A percentile compares a stretch with the other conserved stretches of the same genome.
These are phyloP conservation scores for Trametes elegans DNA, from an alignment of 768 basidiomycete genomes.

Conservation along the genomic window DNA sequence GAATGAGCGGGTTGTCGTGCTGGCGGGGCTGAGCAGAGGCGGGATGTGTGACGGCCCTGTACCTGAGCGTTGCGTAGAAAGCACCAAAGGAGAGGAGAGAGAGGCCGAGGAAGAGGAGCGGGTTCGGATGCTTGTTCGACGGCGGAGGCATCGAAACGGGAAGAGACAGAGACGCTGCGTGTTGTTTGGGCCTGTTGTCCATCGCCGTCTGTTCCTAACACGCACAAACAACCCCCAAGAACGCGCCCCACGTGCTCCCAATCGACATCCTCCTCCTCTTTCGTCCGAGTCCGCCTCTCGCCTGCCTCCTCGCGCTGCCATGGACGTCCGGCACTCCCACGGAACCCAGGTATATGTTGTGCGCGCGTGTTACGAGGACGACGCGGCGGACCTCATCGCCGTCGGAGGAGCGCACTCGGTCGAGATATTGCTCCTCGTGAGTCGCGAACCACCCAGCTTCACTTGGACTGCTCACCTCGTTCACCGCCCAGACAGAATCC, in stretches of 20 bases:
- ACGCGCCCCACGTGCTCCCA: constrained; percentile 12
- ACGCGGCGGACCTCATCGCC: constrained; percentile 68
- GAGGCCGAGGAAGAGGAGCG: constrained; percentile 57
- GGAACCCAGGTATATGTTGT: constrained; percentile 60
- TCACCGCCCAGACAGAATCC: constrained; percentile 37
- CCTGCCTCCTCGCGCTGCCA: constrained; percentile 24
- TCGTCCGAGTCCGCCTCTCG: background rate
- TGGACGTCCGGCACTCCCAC: constrained; percentile 63
- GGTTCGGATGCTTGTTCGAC: constrained; percentile 50
- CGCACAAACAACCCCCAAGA: constrained; percentile 24
- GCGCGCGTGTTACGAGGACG: constrained; percentile 60
- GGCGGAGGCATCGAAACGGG: constrained; percentile 12
- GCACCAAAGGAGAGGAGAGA: constrained; percentile 52
- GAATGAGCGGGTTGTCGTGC: constrained; percentile 63
- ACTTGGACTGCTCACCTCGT: constrained; percentile 4
- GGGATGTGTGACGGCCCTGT: constrained; percentile 55
- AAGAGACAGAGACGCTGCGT: background rate
- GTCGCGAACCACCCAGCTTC: constrained; percentile 26
- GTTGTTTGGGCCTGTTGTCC: constrained; percentile 21
- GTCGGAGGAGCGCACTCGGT: constrained; percentile 73
- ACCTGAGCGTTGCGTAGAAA: constrained; percentile 55
- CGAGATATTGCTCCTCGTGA: constrained; percentile 63
- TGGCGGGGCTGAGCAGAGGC: constrained; percentile 60
- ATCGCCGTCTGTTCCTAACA: constrained; percentile 24
- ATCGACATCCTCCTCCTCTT: background rate